phyloP scores from a whole-genome alignment of 768 basidiomycete genomes.

The Serendipita sp. region DNA sequence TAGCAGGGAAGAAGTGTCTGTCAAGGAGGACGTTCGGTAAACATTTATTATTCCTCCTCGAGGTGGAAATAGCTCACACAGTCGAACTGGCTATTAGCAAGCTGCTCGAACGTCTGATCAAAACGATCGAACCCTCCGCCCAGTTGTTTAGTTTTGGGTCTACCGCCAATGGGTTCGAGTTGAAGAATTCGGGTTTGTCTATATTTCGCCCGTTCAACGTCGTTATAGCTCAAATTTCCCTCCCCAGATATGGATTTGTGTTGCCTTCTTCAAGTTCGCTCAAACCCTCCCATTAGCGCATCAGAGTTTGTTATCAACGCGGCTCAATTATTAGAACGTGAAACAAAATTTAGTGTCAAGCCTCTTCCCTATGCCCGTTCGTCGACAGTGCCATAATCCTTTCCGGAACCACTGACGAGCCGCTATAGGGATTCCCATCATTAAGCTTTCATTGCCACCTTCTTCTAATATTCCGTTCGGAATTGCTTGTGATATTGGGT shows the following conservation, averaged over 20 bases:
- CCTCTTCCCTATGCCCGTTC: conserved; percentile 78
- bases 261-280: conserved; percentile 78
- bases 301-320: conserved; percentile 88
- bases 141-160: conserved; percentile 88
- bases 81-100: conserved; percentile 22
- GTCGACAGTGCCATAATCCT: not conserved
- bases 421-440: conserved; percentile 60
- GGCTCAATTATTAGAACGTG: conserved; percentile 82
- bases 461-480: conserved; percentile 67
- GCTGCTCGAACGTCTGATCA: conserved; percentile 85
- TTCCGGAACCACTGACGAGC: not conserved
- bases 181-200: conserved; percentile 74
- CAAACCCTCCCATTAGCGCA: conserved; percentile 48
- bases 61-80: not conserved
- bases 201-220: conserved; percentile 8
- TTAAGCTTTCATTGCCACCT: conserved; percentile 86
- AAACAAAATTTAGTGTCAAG: conserved; percentile 94
- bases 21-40: conserved; percentile 87
- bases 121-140: conserved; percentile 84
- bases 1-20: conserved; percentile 73
- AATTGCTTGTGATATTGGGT: conserved; percentile 96
- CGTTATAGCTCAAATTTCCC: not conserved
- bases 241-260: conserved; percentile 91
- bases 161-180: conserved; percentile 92
- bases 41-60: not conserved